A percentile compares a stretch with the other conserved stretches of the same genome.
Conservation (phyloP, 768 basidiomycete species). For the Cystofilobasidium macerans region DNA sequence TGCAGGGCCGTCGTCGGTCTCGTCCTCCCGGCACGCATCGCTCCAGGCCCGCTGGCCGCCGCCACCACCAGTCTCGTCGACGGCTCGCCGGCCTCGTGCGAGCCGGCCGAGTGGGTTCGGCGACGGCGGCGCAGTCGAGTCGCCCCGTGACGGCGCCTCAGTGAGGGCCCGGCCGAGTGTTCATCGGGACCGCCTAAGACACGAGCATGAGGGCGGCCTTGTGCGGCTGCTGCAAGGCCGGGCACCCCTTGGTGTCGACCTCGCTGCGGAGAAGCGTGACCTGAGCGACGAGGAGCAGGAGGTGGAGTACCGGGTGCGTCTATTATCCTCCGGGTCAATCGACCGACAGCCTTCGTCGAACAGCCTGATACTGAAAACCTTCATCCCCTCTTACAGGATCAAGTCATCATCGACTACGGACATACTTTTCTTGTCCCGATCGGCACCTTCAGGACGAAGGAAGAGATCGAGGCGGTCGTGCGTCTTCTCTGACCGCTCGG, state of each 20-base stretch:
- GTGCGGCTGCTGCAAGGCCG: not conserved
- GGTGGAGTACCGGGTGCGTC: not conserved
- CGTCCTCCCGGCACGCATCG: too few relatives aligned
- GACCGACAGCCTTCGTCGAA: not conserved
- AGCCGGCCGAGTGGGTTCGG: not conserved
- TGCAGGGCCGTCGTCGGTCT: too few relatives aligned
- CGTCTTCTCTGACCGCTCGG: not conserved
- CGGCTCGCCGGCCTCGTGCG: not conserved
- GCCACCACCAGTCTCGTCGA: not conserved
- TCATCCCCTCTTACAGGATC: conserved; percentile 1
- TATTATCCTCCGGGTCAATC: not conserved
- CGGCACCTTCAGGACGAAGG: conserved; percentile 1
- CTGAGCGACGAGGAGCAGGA: conserved; percentile 14
- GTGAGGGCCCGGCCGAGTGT: too few relatives aligned
- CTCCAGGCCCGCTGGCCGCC: not conserved
- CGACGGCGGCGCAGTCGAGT: not conserved
- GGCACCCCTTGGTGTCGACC: not conserved
- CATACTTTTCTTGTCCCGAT: conserved; percentile 2
- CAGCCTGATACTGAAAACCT: too few relatives aligned
- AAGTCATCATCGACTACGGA: conserved; percentile 3
- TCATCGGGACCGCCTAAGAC: not conserved
- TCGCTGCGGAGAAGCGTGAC: conserved; percentile 1
- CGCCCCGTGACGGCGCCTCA: too few relatives aligned
- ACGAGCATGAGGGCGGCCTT: not conserved
- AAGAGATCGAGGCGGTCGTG: conserved; percentile 4